phyloP scores from a whole-genome alignment of 108 stramenopile species.

The Phaeodactylum tricornutum region DNA sequence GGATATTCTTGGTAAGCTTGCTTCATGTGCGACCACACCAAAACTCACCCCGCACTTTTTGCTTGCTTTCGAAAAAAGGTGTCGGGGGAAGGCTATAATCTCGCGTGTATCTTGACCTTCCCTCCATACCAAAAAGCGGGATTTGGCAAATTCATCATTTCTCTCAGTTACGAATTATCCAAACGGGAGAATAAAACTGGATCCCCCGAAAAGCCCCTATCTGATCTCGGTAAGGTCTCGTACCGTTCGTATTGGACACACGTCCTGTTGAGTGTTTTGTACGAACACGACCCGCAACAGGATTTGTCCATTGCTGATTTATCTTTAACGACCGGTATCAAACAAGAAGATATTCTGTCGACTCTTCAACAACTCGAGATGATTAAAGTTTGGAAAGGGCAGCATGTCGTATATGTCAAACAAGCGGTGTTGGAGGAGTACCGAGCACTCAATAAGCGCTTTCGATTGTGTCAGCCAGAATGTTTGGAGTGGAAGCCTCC shows the following conservation, averaged over 20 bases:
- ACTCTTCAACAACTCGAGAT: slow-evolving; percentile 92
- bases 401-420: slow-evolving; percentile 90
- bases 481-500: slow-evolving; percentile 3
- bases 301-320: slow-evolving; percentile 81
- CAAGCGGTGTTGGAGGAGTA: slow-evolving; percentile 65
- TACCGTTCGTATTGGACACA: slow-evolving; percentile 94
- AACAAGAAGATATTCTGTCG: slow-evolving; percentile 93
- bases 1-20: slow-evolving; percentile 8
- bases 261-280: slow-evolving; percentile 56
- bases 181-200: slow-evolving; percentile 90
- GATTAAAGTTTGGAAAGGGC: slow-evolving; percentile 98
- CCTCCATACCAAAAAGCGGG: slow-evolving; percentile 97
- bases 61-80: slow-evolving; percentile 56
- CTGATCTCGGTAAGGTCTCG: slow-evolving; percentile 89
- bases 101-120: slow-evolving; percentile 98
- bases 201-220: slow-evolving; percentile 94
- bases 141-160: slow-evolving; percentile 98
- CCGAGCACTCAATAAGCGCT: neutral
- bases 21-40: slow-evolving; percentile 2
- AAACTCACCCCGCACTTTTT: neutral
- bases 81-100: slow-evolving; percentile 91
- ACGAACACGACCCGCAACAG: slow-evolving; percentile 25
- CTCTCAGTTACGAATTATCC: slow-evolving; percentile 86
- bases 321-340: slow-evolving; percentile 82
- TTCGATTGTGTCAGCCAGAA: slow-evolving; percentile 6